phyloP scores from a whole-genome alignment of 192 early-diverging fungal species.

The Gonapodya prolifera region DNA sequence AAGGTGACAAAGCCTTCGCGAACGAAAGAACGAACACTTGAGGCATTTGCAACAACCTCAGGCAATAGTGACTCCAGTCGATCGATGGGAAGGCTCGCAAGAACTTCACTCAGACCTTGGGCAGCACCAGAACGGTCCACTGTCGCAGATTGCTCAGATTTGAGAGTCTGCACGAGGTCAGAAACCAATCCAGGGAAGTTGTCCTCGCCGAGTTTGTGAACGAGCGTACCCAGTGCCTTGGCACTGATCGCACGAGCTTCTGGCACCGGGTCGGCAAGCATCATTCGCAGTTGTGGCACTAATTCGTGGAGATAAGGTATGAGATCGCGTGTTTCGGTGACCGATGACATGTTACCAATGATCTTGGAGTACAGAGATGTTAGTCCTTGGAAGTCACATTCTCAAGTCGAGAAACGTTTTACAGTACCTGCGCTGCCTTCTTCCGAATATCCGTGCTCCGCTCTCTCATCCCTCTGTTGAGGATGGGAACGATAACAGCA shows the following conservation, averaged over 20 bases:
- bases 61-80: constrained; percentile 80
- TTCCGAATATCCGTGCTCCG: constrained; percentile 85
- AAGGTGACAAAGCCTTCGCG: constrained; percentile 96
- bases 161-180: constrained; percentile 75
- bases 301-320: constrained; percentile 74
- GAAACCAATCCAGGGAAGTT: constrained; percentile 85
- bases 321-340: constrained; percentile 86
- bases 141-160: constrained; percentile 64
- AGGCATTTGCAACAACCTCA: constrained; percentile 71
- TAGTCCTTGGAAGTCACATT: too few species aligned
- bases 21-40: constrained; percentile 58
- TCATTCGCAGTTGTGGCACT: constrained; percentile 77
- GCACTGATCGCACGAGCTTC: constrained; percentile 88
- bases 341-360: constrained; percentile 92
- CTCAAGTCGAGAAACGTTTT: too few species aligned
- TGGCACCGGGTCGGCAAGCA: constrained; percentile 90
- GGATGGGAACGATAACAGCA: constrained; percentile 87
- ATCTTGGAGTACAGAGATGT: too few species aligned
- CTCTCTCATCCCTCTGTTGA: constrained; percentile 82
- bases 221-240: constrained; percentile 82
- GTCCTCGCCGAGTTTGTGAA: constrained; percentile 81
- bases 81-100: constrained; percentile 75
- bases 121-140: constrained; percentile 95
- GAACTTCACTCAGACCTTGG: constrained; percentile 88
- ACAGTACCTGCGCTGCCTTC: constrained; percentile 74